A percentile compares a stretch with the other conserved stretches of the same genome.
Conservation (phyloP, 495 filamentous ascomycete genomes). For the Hypomontagnella monticulosa region DNA sequence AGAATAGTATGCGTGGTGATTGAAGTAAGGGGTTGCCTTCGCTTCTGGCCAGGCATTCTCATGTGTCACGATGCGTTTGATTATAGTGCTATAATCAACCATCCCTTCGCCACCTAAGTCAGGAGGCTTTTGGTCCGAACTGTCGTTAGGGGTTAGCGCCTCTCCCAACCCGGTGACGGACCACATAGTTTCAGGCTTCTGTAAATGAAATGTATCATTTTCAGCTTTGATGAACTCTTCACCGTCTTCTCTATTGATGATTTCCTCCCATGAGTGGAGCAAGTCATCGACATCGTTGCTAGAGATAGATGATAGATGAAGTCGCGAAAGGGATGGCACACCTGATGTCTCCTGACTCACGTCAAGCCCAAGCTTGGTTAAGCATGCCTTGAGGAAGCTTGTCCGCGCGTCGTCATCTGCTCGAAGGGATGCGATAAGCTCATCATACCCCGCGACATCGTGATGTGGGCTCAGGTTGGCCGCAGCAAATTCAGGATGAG, state of each 20-base stretch:
- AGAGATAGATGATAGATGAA: constrained; percentile 81
- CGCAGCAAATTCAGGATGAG: constrained; percentile 95
- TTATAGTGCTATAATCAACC: constrained; percentile 76
- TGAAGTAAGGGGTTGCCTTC: constrained; percentile 87
- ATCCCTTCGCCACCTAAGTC: constrained; percentile 61
- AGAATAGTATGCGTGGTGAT: constrained; percentile 81
- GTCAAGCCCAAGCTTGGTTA: constrained; percentile 83
- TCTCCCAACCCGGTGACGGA: constrained; percentile 55
- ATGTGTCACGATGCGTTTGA: constrained; percentile 78
- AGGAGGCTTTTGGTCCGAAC: constrained; percentile 37
- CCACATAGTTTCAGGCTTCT: constrained; percentile 69
- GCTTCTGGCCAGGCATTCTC: constrained; percentile 72
- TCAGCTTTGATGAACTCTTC: constrained; percentile 84
- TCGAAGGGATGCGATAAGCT: constrained; percentile 73
- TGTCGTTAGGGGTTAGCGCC: constrained; percentile 44
- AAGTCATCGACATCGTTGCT: constrained; percentile 71
- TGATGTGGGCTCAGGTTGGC: constrained; percentile 74
- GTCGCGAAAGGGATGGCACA: constrained; percentile 82
- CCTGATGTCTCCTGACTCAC: constrained; percentile 73
- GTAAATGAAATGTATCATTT: constrained; percentile 84
- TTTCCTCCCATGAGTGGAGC: constrained; percentile 71
- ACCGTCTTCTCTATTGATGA: constrained; percentile 71
- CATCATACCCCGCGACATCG: constrained; percentile 69
- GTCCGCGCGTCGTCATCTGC: constrained; percentile 75
- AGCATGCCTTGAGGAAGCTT: constrained; percentile 81